Evolutionary conservation across 371 early-diverging fungal genomes (phyloP).

Genomic region (Mucor saturninus): DNA sequence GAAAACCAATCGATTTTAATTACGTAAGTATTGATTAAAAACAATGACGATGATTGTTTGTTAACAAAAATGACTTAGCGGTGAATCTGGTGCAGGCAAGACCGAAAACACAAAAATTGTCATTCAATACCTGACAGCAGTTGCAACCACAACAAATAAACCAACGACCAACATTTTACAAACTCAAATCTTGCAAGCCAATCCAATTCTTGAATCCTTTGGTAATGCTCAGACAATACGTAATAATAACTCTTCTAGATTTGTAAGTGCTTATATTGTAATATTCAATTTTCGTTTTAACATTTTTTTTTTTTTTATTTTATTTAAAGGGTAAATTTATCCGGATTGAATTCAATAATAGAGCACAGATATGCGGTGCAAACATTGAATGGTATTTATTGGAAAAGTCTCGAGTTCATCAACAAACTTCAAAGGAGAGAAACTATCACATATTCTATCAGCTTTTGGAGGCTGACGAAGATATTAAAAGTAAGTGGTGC

Average conservation of each 20-base stretch:
- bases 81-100: constrained; percentile 99
- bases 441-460: constrained; percentile 99
- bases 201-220: constrained; percentile 99
- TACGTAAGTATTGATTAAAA: constrained; percentile 72
- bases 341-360: constrained; percentile 93
- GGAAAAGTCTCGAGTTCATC: constrained; percentile 98
- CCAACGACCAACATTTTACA: constrained; percentile 68
- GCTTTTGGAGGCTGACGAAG: constrained; percentile 86
- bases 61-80: constrained; percentile 54
- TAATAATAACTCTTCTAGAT: constrained; percentile 99
- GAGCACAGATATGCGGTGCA: constrained; percentile 94
- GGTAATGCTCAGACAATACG: constrained; percentile 99
- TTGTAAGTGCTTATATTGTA: constrained; percentile 70
- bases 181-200: constrained; percentile 95
- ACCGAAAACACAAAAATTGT: constrained; percentile 99
- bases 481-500: constrained; percentile 49
- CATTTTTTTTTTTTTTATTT: not conserved
- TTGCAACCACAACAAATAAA: constrained; percentile 60
- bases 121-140: constrained; percentile 96
- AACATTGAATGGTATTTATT: constrained; percentile 98
- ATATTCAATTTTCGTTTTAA: not conserved
- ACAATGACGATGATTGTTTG: not conserved
- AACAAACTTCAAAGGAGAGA: constrained; percentile 89
- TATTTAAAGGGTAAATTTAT: constrained; percentile 95
- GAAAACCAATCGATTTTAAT: constrained; percentile 99